These are phyloP conservation scores for Claviceps sp. DNA, from an alignment of 2,329 filamentous ascomycete genomes.

Conservation along the genomic window DNA sequence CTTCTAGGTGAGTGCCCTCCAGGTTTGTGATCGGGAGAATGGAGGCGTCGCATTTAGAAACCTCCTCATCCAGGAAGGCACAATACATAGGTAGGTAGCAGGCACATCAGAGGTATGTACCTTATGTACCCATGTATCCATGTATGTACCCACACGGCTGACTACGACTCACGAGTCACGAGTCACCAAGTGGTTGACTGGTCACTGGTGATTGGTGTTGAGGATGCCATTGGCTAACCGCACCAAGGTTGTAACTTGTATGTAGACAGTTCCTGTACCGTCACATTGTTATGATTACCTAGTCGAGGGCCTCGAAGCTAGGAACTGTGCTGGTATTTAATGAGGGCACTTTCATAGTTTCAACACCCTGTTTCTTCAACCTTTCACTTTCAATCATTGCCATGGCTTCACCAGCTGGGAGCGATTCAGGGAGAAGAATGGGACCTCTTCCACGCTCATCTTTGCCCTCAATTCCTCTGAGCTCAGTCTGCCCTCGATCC, in stretches of 20 bases:
- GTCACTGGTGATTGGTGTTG: neutral
- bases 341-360: neutral
- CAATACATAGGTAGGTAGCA: too few relatives aligned
- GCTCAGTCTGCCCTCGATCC: neutral
- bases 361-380: neutral
- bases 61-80: neutral
- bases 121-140: too few relatives aligned
- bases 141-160: neutral
- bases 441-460: neutral
- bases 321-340: neutral
- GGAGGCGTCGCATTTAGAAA: neutral
- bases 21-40: neutral
- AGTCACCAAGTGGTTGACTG: too few relatives aligned
- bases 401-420: slow-evolving; percentile 1
- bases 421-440: neutral
- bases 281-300: neutral
- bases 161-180: too few relatives aligned
- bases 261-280: neutral
- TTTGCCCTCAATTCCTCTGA: neutral
- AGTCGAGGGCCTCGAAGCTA: neutral
- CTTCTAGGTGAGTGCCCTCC: neutral
- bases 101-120: too few relatives aligned
- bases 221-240: neutral
- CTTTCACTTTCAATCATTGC: neutral
- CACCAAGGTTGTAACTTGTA: neutral